These are phyloP conservation scores for Aspergillus nomiae DNA, from an alignment of 2,329 filamentous ascomycete species.

Conservation along the genomic window DNA sequence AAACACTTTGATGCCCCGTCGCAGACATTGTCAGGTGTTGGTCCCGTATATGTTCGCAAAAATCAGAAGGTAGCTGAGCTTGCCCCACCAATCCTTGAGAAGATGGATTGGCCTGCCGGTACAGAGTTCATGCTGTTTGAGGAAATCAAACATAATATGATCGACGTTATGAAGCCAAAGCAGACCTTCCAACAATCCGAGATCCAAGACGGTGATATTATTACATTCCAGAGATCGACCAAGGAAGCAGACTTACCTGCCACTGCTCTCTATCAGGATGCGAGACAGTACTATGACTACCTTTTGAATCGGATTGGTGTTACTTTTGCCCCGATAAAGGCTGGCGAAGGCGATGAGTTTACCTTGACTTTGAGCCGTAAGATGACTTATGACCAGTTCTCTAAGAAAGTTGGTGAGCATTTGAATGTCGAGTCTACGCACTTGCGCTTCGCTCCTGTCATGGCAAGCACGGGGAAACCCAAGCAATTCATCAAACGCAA, in stretches of 20 bases:
- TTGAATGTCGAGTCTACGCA: conserved; percentile 80
- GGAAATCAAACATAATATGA: conserved; percentile 98
- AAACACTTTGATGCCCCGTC: conserved; percentile 84
- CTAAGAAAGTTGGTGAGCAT: conserved; percentile 77
- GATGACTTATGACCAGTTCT: conserved; percentile 84
- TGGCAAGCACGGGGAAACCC: conserved; percentile 72
- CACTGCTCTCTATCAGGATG: conserved; percentile 63
- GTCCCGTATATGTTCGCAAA: conserved; percentile 84
- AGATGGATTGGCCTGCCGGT: conserved; percentile 84
- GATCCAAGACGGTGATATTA: conserved; percentile 94
- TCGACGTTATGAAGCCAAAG: conserved; percentile 90
- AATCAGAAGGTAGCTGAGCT: conserved; percentile 87
- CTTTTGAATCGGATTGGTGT: conserved; percentile 80
- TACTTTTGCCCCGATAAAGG: conserved; percentile 69
- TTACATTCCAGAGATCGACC: conserved; percentile 80
- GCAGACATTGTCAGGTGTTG: conserved; percentile 74
- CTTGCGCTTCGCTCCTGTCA: conserved; percentile 87
- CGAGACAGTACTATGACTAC: conserved; percentile 89
- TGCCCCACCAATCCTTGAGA: conserved; percentile 71
- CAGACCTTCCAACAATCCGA: conserved; percentile 87
- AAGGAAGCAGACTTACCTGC: conserved; percentile 43
- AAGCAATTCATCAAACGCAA: conserved; percentile 76
- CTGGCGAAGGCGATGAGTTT: conserved; percentile 64
- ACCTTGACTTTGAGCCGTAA: conserved; percentile 80
- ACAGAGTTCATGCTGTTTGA: conserved; percentile 77